These are phyloP conservation scores for Echinochloa phyllopogon DNA, from an alignment of 176 grass and related monocot species.

Conservation along the genomic window DNA sequence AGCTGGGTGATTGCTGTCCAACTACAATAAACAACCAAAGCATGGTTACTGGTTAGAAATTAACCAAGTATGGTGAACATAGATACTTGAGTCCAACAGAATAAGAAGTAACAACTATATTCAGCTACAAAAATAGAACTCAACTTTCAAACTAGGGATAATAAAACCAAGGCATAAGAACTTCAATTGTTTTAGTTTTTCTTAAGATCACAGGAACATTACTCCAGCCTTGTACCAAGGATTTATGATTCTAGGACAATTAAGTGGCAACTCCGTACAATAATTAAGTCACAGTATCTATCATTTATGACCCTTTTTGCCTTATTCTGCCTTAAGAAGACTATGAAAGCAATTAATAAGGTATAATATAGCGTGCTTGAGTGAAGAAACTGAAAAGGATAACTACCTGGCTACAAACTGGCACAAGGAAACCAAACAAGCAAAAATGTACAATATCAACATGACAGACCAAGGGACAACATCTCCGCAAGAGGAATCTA, in stretches of 20 bases:
- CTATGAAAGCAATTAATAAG: background rate
- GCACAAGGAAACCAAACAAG: background rate
- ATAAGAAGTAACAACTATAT: background rate
- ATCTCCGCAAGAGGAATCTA: slow-evolving; percentile 4
- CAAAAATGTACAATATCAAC: background rate
- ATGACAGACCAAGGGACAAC: background rate
- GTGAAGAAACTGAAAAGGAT: background rate
- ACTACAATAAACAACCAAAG: slow-evolving; percentile 47
- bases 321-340: background rate
- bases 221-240: background rate
- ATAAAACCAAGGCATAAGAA: background rate
- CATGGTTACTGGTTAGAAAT: slow-evolving; percentile 28
- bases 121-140: background rate
- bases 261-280: background rate
- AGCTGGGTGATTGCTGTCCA: slow-evolving; percentile 92
- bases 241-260: background rate
- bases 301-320: background rate
- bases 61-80: background rate
- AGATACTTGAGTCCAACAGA: slow-evolving; percentile 3
- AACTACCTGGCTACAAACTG: background rate
- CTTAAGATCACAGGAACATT: background rate
- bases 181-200: background rate
- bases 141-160: background rate
- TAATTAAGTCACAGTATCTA: too few species aligned
- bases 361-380: background rate